Percentiles rank a stretch among this genome's conserved stretches.
Evolutionary conservation across 2,329 filamentous ascomycete genomes (phyloP).

Genomic region (Trichoderma atroviride): DNA sequence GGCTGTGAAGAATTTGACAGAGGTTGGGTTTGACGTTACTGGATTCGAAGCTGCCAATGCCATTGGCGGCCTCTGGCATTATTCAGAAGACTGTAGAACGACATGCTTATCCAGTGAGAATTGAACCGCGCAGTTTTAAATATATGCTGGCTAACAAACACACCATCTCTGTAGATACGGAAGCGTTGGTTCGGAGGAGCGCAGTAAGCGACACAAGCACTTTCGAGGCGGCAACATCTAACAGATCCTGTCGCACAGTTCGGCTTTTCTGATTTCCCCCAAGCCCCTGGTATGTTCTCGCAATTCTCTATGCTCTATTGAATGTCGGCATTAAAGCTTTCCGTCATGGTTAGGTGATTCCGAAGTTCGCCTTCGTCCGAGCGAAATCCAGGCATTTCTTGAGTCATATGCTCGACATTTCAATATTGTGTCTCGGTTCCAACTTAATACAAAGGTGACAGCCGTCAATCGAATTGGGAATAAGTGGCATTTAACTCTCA

Average conservation of each 20-base stretch:
- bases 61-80: constrained; percentile 49
- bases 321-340: not conserved
- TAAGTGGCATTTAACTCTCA: not conserved
- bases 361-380: not conserved
- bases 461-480: not conserved
- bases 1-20: constrained; percentile 53
- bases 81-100: constrained; percentile 41
- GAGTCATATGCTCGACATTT: constrained; percentile 4
- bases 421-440: not conserved
- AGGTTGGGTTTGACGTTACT: constrained; percentile 44
- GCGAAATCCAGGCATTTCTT: not conserved
- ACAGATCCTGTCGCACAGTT: not conserved
- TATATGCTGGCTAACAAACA: not conserved
- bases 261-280: constrained; percentile 4
- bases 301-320: not conserved
- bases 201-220: not conserved
- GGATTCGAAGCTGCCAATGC: constrained; percentile 47
- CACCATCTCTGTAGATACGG: not conserved
- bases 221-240: not conserved
- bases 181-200: not conserved
- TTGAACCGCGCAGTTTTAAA: not conserved
- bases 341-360: not conserved
- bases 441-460: not conserved
- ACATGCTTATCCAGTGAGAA: constrained; percentile 38
- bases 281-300: not conserved